Conservation (phyloP, 257 asterid species). For the Nicotiana sylvestris region DNA sequence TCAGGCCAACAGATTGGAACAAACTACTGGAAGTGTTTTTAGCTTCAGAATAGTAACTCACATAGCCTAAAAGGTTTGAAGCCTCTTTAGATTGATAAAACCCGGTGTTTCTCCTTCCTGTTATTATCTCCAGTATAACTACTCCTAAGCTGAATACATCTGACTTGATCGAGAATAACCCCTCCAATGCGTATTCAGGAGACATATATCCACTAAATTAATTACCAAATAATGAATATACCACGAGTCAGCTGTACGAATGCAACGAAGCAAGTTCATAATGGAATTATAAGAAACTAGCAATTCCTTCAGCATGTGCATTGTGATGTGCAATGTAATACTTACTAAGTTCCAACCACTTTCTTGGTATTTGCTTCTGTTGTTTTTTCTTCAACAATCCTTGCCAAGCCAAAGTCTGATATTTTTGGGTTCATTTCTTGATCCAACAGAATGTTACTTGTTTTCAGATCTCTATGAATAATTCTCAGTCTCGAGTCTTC, state of each 20-base stretch:
- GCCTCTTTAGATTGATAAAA: conserved; percentile 21
- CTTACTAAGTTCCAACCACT: conserved; percentile 22
- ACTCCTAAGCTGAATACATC: conserved; percentile 34
- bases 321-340: not conserved
- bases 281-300: not conserved
- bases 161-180: conserved; percentile 22
- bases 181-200: conserved; percentile 29
- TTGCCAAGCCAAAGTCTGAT: conserved; percentile 20
- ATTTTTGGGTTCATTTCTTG: conserved; percentile 15
- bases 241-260: not conserved
- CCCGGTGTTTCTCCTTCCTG: conserved; percentile 24
- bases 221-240: not conserved
- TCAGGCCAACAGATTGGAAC: not conserved
- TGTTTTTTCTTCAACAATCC: conserved; percentile 10
- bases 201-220: conserved; percentile 28
- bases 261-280: not conserved
- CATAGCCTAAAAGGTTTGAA: conserved; percentile 29
- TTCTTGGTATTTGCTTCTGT: conserved; percentile 11
- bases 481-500: conserved; percentile 14
- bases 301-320: not conserved
- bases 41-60: conserved; percentile 9
- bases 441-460: conserved; percentile 17
- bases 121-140: conserved; percentile 24
- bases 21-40: not conserved
- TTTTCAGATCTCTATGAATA: conserved; percentile 17